These are phyloP conservation scores for Cryptosporidium canis DNA, from an alignment of 169 alveolate species.

Conservation along the genomic window DNA sequence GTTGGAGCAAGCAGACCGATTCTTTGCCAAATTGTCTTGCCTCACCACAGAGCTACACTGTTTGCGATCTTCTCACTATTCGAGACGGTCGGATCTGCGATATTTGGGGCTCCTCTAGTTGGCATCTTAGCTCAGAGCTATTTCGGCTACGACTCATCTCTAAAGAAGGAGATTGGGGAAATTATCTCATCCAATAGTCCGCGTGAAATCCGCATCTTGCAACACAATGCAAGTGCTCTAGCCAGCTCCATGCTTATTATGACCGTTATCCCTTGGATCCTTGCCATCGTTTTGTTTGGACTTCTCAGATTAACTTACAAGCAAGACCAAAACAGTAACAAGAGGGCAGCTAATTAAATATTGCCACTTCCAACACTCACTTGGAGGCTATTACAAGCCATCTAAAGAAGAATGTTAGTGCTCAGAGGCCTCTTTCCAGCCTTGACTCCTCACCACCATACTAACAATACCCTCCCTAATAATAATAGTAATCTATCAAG, in stretches of 20 bases:
- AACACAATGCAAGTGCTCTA: slow-evolving; percentile 52
- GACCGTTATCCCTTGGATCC: slow-evolving; percentile 64
- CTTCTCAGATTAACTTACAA: slow-evolving; percentile 21
- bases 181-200: neutral
- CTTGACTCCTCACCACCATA: no score
- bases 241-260: slow-evolving; percentile 63
- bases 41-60: slow-evolving; percentile 76
- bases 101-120: slow-evolving; percentile 77
- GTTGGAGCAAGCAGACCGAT: slow-evolving; percentile 79
- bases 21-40: slow-evolving; percentile 77
- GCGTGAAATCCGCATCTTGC: neutral
- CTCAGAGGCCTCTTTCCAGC: no score
- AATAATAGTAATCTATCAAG: neutral
- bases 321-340: neutral
- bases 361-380: no score
- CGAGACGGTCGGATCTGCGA: slow-evolving; percentile 77
- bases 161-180: slow-evolving; percentile 17
- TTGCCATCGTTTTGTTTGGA: slow-evolving; percentile 47
- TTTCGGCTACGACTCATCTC: slow-evolving; percentile 55
- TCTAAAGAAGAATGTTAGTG: no score
- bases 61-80: slow-evolving; percentile 77
- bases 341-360: neutral
- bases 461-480: no score
- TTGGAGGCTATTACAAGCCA: no score
- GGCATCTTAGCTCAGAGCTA: slow-evolving; percentile 53